Conservation (phyloP, 345 rosid species). For the Hibiscus trionum region DNA sequence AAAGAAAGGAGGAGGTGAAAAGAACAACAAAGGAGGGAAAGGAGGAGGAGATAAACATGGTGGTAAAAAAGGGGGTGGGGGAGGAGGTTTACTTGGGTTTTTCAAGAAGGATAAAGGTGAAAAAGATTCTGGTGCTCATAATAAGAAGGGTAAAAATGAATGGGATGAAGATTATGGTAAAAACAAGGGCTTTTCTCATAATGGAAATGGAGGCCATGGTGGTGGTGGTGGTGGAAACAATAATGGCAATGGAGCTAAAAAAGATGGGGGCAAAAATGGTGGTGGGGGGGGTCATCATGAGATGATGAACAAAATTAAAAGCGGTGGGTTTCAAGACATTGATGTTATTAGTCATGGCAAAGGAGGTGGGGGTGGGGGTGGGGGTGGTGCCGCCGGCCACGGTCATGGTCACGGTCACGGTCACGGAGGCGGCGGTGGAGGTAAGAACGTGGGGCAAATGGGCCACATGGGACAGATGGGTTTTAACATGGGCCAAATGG, state of each 20-base stretch:
- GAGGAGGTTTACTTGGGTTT: slow-evolving; percentile 31
- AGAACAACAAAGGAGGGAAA: slow-evolving; percentile 32
- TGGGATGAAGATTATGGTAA: slow-evolving; percentile 4
- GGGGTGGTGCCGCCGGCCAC: slow-evolving; percentile 15
- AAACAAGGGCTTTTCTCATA: slow-evolving; percentile 7
- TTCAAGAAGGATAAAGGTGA: slow-evolving; percentile 46
- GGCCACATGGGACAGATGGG: slow-evolving; percentile 25
- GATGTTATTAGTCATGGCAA: slow-evolving; percentile 36
- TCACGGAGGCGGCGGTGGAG: slow-evolving; percentile 8
- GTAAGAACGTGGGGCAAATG: slow-evolving; percentile 23
- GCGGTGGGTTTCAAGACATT: slow-evolving; percentile 35
- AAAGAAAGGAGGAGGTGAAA: slow-evolving; percentile 34
- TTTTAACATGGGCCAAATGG: slow-evolving; percentile 13
- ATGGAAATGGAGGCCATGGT: slow-evolving; percentile 16
- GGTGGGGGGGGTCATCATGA: slow-evolving; percentile 30
- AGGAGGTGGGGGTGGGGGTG: slow-evolving; percentile 20
- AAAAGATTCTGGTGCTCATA: slow-evolving; percentile 15
- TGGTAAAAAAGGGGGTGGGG: slow-evolving; percentile 26
- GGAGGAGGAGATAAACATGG: slow-evolving; percentile 37
- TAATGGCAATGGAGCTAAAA: slow-evolving; percentile 42
- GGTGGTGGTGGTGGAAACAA: slow-evolving; percentile 34
- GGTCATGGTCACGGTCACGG: neutral
- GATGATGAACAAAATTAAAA: slow-evolving; percentile 22
- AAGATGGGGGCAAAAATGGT: slow-evolving; percentile 40
- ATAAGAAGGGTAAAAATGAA: slow-evolving; percentile 23